A percentile compares a stretch with the other conserved stretches of the same genome.
Conservation (phyloP, 2,329 filamentous ascomycete species). For the Scedosporium boydii region DNA sequence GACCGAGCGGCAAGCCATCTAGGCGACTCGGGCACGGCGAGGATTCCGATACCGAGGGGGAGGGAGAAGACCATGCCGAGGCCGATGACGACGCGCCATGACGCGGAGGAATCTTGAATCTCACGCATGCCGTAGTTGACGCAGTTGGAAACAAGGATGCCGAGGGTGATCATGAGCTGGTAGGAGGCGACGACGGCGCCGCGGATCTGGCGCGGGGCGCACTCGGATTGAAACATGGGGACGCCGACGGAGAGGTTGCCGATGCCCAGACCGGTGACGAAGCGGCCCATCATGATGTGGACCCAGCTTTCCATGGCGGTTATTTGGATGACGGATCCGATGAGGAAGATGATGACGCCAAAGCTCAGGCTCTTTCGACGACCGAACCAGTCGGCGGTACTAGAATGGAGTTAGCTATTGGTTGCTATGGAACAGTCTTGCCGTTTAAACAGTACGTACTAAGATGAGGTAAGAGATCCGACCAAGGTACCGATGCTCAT, state of each 20-base stretch:
- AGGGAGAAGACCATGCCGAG: slow-evolving; percentile 43
- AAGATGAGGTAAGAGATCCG: slow-evolving; percentile 32
- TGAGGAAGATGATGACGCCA: slow-evolving; percentile 45
- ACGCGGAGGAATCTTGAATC: slow-evolving; percentile 29
- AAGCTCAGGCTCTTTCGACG: slow-evolving; percentile 45
- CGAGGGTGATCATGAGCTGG: slow-evolving; percentile 64
- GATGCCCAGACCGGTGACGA: slow-evolving; percentile 60
- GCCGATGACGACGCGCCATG: slow-evolving; percentile 56
- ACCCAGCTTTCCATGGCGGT: slow-evolving; percentile 46
- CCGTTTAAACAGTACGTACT: not conserved
- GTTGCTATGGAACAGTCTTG: not conserved
- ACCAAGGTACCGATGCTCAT: slow-evolving; percentile 46
- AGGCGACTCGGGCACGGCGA: slow-evolving; percentile 46
- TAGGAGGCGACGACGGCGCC: slow-evolving; percentile 60
- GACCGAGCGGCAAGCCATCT: slow-evolving; percentile 42
- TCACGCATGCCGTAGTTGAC: slow-evolving; percentile 42
- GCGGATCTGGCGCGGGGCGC: slow-evolving; percentile 50
- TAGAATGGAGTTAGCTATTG: slow-evolving; percentile 5
- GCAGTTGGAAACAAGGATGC: slow-evolving; percentile 49
- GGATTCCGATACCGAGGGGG: slow-evolving; percentile 41
- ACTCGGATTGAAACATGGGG: slow-evolving; percentile 60
- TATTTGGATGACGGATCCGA: slow-evolving; percentile 60
- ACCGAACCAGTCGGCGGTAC: slow-evolving; percentile 47
- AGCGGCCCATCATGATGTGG: slow-evolving; percentile 63
- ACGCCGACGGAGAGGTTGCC: slow-evolving; percentile 57